Evolutionary conservation across 805 yeast genomes (phyloP).

Genomic region (Pachysolen tannophilus): DNA sequence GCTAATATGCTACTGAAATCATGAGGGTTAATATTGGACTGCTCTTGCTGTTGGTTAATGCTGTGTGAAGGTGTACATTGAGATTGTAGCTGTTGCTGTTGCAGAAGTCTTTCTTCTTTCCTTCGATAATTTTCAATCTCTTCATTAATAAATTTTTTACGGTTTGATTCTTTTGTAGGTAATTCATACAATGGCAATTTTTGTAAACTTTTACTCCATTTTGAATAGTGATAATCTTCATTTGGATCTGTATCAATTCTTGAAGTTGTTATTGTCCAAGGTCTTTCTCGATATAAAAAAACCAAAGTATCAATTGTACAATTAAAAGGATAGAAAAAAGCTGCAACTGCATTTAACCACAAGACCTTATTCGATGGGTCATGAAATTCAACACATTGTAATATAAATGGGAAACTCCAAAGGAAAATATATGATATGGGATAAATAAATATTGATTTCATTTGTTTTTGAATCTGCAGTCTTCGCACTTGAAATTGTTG

Average conservation of each 20-base stretch:
- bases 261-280: conserved; percentile 45
- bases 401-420: conserved; percentile 76
- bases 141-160: neutral
- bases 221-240: conserved; percentile 19
- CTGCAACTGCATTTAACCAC: conserved; percentile 62
- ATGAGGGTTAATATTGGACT: too few relatives aligned
- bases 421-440: conserved; percentile 74
- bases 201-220: conserved; percentile 32
- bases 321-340: conserved; percentile 73
- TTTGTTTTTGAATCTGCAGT: conserved; percentile 62
- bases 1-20: conserved; percentile 30
- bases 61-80: neutral
- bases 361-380: conserved; percentile 36
- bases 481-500: conserved; percentile 56
- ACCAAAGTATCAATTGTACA: conserved; percentile 74
- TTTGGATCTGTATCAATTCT: conserved; percentile 17
- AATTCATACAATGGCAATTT: conserved; percentile 37
- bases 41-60: conserved; percentile 4
- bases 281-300: conserved; percentile 68
- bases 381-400: conserved; percentile 43
- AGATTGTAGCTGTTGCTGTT: conserved; percentile 1
- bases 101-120: conserved; percentile 1
- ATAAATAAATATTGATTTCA: conserved; percentile 72
- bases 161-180: conserved; percentile 20
- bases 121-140: neutral